Percentiles rank a stretch among this genome's conserved stretches.
Conservation (phyloP, 495 filamentous ascomycete species). For the Friedmanniomyces endolithicus region DNA sequence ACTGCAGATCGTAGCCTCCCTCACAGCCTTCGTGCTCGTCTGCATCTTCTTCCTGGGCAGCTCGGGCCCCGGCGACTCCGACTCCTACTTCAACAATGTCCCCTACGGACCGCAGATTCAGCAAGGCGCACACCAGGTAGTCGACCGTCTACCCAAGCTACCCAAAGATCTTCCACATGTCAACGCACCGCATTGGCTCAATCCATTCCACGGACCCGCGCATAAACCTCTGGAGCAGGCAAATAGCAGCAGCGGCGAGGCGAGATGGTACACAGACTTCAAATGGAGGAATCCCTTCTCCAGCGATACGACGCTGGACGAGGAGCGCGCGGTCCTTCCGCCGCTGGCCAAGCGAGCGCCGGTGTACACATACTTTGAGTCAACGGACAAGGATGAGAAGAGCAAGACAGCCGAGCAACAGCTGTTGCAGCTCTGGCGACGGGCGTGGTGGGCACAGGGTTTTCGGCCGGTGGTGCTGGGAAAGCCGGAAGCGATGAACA, state of each 20-base stretch:
- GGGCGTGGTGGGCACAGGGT: conserved; percentile 89
- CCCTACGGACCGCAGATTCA: conserved; percentile 14
- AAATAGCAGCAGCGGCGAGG: conserved; percentile 64
- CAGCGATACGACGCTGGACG: conserved; percentile 69
- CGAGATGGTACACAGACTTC: conserved; percentile 77
- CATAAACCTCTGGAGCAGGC: conserved; percentile 63
- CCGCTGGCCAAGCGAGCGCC: conserved; percentile 56
- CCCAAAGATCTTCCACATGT: conserved; percentile 9
- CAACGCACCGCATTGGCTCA: conserved; percentile 14
- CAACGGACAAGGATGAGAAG: conserved; percentile 42
- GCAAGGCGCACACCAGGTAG: conserved; percentile 11
- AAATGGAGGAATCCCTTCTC: conserved; percentile 88
- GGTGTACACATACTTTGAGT: conserved; percentile 91
- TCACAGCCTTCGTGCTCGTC: conserved; percentile 15
- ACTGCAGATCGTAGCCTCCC: conserved; percentile 18
- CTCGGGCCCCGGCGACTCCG: neutral
- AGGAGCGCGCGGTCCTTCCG: conserved; percentile 76
- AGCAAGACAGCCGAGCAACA: conserved; percentile 59
- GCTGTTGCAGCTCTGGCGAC: conserved; percentile 73
- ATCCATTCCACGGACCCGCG: conserved; percentile 51
- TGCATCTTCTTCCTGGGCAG: conserved; percentile 18
- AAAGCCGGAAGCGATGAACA: conserved; percentile 70
- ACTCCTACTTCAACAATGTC: conserved; percentile 9
- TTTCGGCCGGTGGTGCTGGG: conserved; percentile 77
- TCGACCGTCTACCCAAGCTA: conserved; percentile 10